Conservation (phyloP, 2,329 filamentous ascomycete species). For the Exophiala dermatitidis region DNA sequence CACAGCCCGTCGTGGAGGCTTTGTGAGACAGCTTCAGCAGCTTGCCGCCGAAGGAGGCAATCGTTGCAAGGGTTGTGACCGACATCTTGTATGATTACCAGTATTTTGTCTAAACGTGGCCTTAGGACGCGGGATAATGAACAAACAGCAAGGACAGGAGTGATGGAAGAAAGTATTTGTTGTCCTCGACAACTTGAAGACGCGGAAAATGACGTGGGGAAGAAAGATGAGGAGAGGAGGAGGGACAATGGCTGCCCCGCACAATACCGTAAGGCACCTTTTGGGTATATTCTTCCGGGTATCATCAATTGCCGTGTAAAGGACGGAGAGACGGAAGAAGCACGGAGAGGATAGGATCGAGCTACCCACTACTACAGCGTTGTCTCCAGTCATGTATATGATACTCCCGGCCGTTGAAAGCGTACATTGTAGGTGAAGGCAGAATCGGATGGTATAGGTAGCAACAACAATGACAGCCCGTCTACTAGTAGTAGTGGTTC, state of each 20-base stretch:
- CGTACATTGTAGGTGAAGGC: too few relatives aligned
- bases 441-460: too few relatives aligned
- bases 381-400: too few relatives aligned
- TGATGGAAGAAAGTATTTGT: neutral
- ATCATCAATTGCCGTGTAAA: neutral
- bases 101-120: neutral
- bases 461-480: too few relatives aligned
- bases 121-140: neutral
- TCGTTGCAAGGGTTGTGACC: constrained; percentile 82
- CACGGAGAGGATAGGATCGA: neutral
- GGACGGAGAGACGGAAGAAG: constrained; percentile 2
- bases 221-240: neutral
- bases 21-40: constrained; percentile 89
- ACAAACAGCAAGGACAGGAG: too few relatives aligned
- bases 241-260: neutral
- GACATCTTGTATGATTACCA: constrained; percentile 52
- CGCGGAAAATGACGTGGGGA: constrained; percentile 10
- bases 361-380: too few relatives aligned
- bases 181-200: neutral
- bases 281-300: neutral
- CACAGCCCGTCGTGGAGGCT: constrained; percentile 68
- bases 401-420: too few relatives aligned
- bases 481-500: too few relatives aligned
- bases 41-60: constrained; percentile 86
- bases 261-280: neutral